Percentiles rank a stretch among this genome's conserved stretches.
phyloP scores from a whole-genome alignment of 345 rosid genomes.

The Balakata baccata region DNA sequence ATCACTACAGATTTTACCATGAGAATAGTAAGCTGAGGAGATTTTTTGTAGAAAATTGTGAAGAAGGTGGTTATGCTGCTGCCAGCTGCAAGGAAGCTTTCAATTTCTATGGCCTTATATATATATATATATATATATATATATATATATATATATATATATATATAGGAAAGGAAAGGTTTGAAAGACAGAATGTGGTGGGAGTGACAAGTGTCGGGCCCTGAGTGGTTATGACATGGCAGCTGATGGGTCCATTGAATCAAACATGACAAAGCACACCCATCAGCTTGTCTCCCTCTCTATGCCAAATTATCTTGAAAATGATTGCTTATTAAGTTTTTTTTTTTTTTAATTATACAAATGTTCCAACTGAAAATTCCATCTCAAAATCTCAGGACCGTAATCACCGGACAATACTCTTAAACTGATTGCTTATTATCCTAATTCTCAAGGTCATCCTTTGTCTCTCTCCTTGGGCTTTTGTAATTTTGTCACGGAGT shows the following conservation, averaged over 20 bases:
- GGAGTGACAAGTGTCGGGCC: conserved; percentile 13
- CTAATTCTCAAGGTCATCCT: conserved; percentile 15
- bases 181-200: not conserved
- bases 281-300: conserved; percentile 32
- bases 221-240: conserved; percentile 17
- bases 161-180: no score
- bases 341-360: no score
- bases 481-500: conserved; percentile 24
- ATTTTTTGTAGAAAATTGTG: no score
- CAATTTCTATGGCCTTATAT: not conserved
- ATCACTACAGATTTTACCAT: no score
- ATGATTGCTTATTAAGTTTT: conserved; percentile 17
- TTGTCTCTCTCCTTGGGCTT: conserved; percentile 1
- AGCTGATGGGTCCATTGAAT: conserved; percentile 16
- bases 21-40: no score
- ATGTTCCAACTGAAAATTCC: no score
- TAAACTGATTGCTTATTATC: no score
- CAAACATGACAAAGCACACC: conserved; percentile 39
- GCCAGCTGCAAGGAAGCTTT: not conserved
- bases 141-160: no score
- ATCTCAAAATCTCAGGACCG: no score
- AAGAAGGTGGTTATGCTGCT: no score
- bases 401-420: no score
- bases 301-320: conserved; percentile 34
- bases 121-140: not conserved